A percentile compares a stretch with the other conserved stretches of the same genome.
Conservation (phyloP, 805 yeast genomes). For the Wickerhamiella allomyrinae region DNA sequence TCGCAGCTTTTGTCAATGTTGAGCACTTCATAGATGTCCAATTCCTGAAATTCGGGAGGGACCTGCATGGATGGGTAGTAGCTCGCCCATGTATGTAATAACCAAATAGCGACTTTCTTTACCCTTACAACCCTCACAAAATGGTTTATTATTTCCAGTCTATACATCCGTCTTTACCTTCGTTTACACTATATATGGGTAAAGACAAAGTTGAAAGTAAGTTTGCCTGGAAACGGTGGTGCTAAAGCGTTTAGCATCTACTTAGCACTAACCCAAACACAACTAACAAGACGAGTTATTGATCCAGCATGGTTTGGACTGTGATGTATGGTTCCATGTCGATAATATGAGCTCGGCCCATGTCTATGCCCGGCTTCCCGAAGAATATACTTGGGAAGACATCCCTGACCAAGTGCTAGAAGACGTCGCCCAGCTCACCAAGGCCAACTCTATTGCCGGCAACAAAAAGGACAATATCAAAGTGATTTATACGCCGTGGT, state of each 20-base stretch:
- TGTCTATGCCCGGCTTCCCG: slow-evolving; percentile 46
- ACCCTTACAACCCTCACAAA: no score
- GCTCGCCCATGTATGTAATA: no score
- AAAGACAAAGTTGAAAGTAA: slow-evolving; percentile 54
- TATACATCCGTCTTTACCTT: slow-evolving; percentile 1
- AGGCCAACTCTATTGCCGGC: slow-evolving; percentile 60
- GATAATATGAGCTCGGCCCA: slow-evolving; percentile 69
- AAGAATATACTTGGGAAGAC: slow-evolving; percentile 32
- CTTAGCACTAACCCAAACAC: no score
- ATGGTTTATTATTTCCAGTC: slow-evolving; percentile 36
- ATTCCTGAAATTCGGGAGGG: slow-evolving; percentile 17
- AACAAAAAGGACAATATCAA: slow-evolving; percentile 54
- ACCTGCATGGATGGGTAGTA: slow-evolving; percentile 15
- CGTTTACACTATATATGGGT: slow-evolving; percentile 43
- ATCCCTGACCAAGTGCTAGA: slow-evolving; percentile 39
- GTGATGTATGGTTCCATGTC: slow-evolving; percentile 66
- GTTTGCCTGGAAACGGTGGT: slow-evolving; percentile 4
- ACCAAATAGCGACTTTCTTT: no score
- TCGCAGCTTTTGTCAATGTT: slow-evolving; percentile 8
- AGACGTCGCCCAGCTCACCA: slow-evolving; percentile 56
- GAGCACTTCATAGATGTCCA: slow-evolving; percentile 22
- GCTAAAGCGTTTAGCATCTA: background rate
- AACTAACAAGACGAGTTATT: slow-evolving; percentile 32
- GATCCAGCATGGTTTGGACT: slow-evolving; percentile 49
- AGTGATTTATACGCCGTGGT: slow-evolving; percentile 61